Evolutionary conservation across 176 grass and related monocot genomes (phyloP), one percentile per base, ranked within the genome.

Genomic region (Hsuehochloa calcarea): DNA sequence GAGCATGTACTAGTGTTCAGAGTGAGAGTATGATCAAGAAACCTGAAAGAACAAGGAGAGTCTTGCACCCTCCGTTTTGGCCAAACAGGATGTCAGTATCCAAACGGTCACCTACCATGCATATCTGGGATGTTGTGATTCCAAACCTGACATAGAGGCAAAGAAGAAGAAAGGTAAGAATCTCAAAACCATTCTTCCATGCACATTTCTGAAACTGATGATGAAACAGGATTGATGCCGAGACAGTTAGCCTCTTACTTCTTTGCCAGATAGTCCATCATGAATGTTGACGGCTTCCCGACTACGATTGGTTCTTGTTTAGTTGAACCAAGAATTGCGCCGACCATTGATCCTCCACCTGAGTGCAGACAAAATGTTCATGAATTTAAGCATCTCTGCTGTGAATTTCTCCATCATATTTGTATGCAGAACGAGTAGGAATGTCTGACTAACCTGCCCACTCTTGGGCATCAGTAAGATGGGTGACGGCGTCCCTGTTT

Each of bases 401-500:
- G 69, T 81, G 74, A 4, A 35, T 81, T 44, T 65, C 3, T 72
- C 8, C 10, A 23, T 20, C 8, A 8, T 58, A 75, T 50, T 50
- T 26, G 11, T 63, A 85, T 78, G 23, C 45, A 29, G 26, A 43
- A 65, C 65, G 72, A 38, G 38, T 71, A 22, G 49, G 69, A 55
- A 49, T 65, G 19, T 4, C 52, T 80, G 29, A 77, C 85, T 70
- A 79, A 98, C 96, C 96, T 88, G 93, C 93, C 96, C 91, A 96
- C 81, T 99, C 96, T 75, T 99, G 96, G 88, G 96, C 96, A 90
- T 99, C 96, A 44, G 96, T 99, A 46, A 99, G 96, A 94, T 94
- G 93, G 58, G 96, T 96, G n/a, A 99, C 96, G 9, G 93, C 93
- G 27, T 96, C 96, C 89, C 96, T 85, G 62, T 99, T 99, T 79